Conservation (phyloP, 1,139 yeast genomes). For the Protomyces pachydermus region DNA sequence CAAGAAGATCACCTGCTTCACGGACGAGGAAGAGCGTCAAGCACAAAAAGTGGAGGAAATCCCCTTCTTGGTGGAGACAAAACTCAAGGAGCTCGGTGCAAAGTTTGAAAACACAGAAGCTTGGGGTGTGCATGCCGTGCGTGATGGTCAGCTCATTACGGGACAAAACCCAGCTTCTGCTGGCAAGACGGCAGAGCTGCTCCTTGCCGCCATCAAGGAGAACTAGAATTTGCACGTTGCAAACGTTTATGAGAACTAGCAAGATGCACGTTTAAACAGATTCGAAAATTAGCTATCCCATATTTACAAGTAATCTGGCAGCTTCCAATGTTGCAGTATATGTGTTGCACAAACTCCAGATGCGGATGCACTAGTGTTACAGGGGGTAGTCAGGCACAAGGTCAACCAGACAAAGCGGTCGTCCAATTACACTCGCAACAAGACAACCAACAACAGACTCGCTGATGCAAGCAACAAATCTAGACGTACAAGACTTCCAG, state of each 20-base stretch:
- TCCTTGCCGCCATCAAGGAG: background rate
- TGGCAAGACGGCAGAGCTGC: background rate
- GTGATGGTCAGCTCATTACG: slow-evolving; percentile 55
- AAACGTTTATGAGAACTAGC: too few species aligned
- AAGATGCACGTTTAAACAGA: too few species aligned
- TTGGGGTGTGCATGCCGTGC: slow-evolving; percentile 51
- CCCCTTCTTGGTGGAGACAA: slow-evolving; percentile 39
- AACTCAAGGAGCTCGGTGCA: slow-evolving; percentile 45
- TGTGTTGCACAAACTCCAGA: background rate
- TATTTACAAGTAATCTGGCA: too few species aligned
- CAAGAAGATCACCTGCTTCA: slow-evolving; percentile 57
- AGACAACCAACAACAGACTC: slow-evolving; percentile 7
- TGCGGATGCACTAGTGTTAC: background rate
- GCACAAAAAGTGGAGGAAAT: slow-evolving; percentile 43
- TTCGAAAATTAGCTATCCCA: too few species aligned
- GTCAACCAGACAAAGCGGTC: background rate
- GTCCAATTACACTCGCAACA: background rate
- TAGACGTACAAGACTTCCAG: background rate
- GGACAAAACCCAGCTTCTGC: slow-evolving; percentile 65
- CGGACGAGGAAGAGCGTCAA: slow-evolving; percentile 50
- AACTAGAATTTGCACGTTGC: background rate
- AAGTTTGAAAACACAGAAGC: slow-evolving; percentile 43
- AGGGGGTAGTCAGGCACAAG: background rate
- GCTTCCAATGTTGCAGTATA: background rate
- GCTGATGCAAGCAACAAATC: slow-evolving; percentile 2